Percentiles rank a stretch among this genome's conserved stretches.
Conservation (phyloP, 805 yeast species). For the Cyberlindnera bimundalis region DNA sequence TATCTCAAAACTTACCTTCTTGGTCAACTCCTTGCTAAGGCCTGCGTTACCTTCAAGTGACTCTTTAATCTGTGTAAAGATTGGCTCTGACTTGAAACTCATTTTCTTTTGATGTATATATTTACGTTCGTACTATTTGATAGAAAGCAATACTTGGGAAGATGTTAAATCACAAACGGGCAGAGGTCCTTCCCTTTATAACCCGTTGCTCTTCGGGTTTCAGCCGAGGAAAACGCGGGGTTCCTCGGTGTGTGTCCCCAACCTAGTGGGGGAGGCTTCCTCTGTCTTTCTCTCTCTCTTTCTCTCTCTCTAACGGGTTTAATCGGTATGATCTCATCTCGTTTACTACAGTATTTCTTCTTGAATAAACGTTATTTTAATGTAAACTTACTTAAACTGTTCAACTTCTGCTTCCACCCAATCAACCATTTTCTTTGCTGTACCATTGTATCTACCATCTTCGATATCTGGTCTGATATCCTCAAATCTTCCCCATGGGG, state of each 20-base stretch:
- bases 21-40: constrained; percentile 21
- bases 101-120: constrained; percentile 3
- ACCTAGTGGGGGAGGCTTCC: no score
- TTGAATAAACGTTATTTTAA: no score
- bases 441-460: constrained; percentile 31
- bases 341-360: no score
- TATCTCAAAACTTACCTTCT: constrained; percentile 12
- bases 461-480: constrained; percentile 34
- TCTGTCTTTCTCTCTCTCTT: no score
- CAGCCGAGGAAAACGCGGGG: constrained; percentile 1
- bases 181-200: neutral
- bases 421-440: constrained; percentile 33
- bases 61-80: constrained; percentile 21
- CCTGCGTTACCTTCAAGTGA: constrained; percentile 18
- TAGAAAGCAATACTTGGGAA: neutral
- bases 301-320: neutral
- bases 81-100: constrained; percentile 27
- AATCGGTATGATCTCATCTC: no score
- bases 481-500: constrained; percentile 43
- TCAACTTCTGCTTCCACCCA: constrained; percentile 30
- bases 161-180: neutral
- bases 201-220: neutral
- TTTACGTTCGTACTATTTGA: neutral
- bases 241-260: neutral
- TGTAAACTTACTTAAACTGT: constrained; percentile 10